Evolutionary conservation across 2,329 filamentous ascomycete species (phyloP).

Genomic region (Colletotrichum sp.): DNA sequence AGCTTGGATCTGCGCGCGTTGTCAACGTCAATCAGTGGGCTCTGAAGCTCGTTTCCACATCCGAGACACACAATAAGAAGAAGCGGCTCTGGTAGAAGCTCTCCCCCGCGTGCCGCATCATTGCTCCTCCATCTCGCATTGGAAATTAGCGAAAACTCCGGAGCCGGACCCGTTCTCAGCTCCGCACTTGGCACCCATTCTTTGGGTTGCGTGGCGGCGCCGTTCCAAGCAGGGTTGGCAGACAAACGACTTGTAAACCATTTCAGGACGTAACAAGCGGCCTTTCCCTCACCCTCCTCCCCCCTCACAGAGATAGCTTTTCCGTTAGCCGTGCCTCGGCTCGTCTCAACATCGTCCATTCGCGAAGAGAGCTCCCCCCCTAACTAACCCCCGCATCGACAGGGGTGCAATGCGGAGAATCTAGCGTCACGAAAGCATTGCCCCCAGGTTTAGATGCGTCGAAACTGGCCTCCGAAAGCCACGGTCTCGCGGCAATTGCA

Average conservation of each 20-base stretch:
- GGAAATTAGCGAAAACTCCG: background rate
- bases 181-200: background rate
- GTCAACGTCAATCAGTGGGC: background rate
- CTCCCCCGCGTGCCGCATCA: background rate
- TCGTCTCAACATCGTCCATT: background rate
- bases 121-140: background rate
- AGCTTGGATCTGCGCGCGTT: background rate
- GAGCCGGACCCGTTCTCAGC: background rate
- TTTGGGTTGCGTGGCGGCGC: background rate
- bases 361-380: background rate
- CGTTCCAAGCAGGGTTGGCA: background rate
- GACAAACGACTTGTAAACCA: conserved; percentile 10
- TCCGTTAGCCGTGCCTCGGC: conserved; percentile 3
- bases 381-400: conserved; percentile 11
- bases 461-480: background rate
- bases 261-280: background rate
- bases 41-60: background rate
- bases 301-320: background rate
- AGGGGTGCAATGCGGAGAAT: conserved; percentile 13
- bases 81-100: background rate
- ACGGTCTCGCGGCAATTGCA: background rate
- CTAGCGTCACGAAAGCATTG: conserved; percentile 1
- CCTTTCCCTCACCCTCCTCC: background rate
- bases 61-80: background rate
- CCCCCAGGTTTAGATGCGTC: conserved; percentile 5